Base-by-base conservation (phyloP, 768 basidiomycete genomes). In the Suillus fuscotomentosus region DNA sequence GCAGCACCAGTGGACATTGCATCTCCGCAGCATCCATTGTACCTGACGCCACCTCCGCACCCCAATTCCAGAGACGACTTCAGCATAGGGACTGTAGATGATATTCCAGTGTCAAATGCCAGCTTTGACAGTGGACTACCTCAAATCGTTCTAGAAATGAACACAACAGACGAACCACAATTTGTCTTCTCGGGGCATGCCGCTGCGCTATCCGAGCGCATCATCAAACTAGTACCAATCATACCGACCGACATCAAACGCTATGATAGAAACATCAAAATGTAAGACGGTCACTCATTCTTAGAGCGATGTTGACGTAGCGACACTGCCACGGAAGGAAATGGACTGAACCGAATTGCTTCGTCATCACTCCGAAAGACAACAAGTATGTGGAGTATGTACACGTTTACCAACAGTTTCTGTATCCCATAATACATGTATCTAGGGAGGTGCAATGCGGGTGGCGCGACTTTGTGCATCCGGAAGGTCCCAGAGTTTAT, bases 381-480 rank as follows among this genome's bases (percentile, higher is more conserved):
- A 59, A 20, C 42, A 43, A 59, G 24, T 42, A 27, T 31, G 41
- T 20, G 41, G 41, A 42, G 57, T 59, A 42, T 59, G 57, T 59
- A 42, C 17, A 7, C 15, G 6, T 59, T 13, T 17, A 43, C 17
- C 27, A 4, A 42, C 24, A 17, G 17, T 22, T 24, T 20, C 27
- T 39, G 36, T 39, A 27, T 57, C 15, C 9, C 41, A 42, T 41
- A 41, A 41, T 59, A 42, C 10, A 59, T 13, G 41, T 24, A 15
- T 41, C 6, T 17, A 62, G 55, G 56, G 20, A 34, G 34, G 38
- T 62, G 17, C 38, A 41, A 9, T 2, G 3, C 11, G 79, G 75
- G 1, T 87, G 86, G 85, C 70, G 60, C 5, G 66, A 77, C 4
- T 74, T 74, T 41, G 70, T 75, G 5, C 71, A 75, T 47, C 70